phyloP scores from a whole-genome alignment of 2,329 filamentous ascomycete genomes.

The Aspergillus niger region DNA sequence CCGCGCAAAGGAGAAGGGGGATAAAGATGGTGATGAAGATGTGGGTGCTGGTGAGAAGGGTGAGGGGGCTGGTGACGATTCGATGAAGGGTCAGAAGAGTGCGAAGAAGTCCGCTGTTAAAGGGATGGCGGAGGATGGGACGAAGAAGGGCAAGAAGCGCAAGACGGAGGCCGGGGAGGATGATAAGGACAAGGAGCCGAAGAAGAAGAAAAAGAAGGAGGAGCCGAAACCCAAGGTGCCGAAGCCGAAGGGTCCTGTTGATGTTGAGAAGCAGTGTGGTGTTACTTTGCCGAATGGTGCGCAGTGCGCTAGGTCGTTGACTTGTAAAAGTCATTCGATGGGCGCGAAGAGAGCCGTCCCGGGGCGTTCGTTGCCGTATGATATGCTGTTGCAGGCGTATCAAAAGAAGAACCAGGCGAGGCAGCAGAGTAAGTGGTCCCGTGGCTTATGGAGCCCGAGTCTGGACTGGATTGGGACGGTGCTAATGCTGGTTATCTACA shows the following conservation, averaged over 20 bases:
- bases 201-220: slow-evolving; percentile 93
- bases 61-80: slow-evolving; percentile 41
- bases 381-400: slow-evolving; percentile 84
- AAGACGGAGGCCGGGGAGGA: slow-evolving; percentile 69
- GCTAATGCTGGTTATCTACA: slow-evolving; percentile 43
- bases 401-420: slow-evolving; percentile 99
- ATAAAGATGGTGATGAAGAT: slow-evolving; percentile 49
- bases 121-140: slow-evolving; percentile 56
- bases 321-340: slow-evolving; percentile 95
- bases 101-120: slow-evolving; percentile 61
- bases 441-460: slow-evolving; percentile 1
- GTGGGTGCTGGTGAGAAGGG: slow-evolving; percentile 30
- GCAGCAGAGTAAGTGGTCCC: slow-evolving; percentile 74
- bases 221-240: slow-evolving; percentile 80
- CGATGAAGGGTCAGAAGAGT: slow-evolving; percentile 62
- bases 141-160: slow-evolving; percentile 72
- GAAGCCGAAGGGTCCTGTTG: slow-evolving; percentile 88
- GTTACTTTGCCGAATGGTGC: slow-evolving; percentile 82
- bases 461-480: slow-evolving; percentile 3
- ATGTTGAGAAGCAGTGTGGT: slow-evolving; percentile 92
- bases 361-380: slow-evolving; percentile 83
- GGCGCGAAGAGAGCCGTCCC: slow-evolving; percentile 87
- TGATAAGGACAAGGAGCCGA: slow-evolving; percentile 73
- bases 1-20: slow-evolving; percentile 56
- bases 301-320: slow-evolving; percentile 82